These are phyloP conservation scores for Emergomyces pasteurianus DNA, from an alignment of 2,329 filamentous ascomycete genomes.

Conservation along the genomic window DNA sequence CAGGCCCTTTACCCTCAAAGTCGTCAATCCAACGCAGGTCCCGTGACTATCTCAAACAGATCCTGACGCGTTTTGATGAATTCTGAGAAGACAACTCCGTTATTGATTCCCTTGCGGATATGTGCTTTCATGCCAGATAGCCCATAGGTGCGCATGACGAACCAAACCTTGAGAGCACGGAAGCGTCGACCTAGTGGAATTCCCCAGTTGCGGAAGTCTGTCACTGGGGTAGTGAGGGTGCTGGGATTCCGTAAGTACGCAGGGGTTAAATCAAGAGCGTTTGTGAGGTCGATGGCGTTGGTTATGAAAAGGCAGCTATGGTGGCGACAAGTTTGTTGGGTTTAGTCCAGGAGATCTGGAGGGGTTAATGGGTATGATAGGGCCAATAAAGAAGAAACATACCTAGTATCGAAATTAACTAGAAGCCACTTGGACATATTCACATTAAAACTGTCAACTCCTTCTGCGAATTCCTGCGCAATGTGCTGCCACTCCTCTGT, in stretches of 20 bases:
- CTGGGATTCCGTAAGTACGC: constrained; percentile 73
- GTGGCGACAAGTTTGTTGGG: constrained; percentile 4
- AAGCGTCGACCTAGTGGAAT: constrained; percentile 85
- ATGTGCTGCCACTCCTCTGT: constrained; percentile 69
- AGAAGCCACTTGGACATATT: constrained; percentile 98
- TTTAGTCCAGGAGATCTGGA: not conserved
- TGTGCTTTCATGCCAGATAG: constrained; percentile 62
- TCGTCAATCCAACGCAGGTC: constrained; percentile 64
- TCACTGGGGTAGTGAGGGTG: constrained; percentile 72
- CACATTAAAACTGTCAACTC: constrained; percentile 81
- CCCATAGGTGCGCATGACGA: constrained; percentile 75
- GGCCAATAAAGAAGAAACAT: constrained; percentile 1
- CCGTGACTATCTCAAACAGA: constrained; percentile 63
- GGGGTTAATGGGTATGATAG: too few species aligned
- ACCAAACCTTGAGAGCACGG: constrained; percentile 87
- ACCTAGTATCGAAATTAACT: constrained; percentile 71
- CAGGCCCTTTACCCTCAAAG: constrained; percentile 50
- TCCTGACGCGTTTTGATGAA: constrained; percentile 50
- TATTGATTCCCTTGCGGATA: constrained; percentile 53
- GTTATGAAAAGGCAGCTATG: constrained; percentile 69
- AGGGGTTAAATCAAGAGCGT: constrained; percentile 65
- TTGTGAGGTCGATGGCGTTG: constrained; percentile 61
- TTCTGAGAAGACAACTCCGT: constrained; percentile 59
- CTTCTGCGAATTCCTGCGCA: constrained; percentile 43
- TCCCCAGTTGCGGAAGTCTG: constrained; percentile 95